Percentiles rank a stretch among this genome's conserved stretches.
Evolutionary conservation across 2,329 filamentous ascomycete species (phyloP).

Genomic region (Metarhizium humberi): DNA sequence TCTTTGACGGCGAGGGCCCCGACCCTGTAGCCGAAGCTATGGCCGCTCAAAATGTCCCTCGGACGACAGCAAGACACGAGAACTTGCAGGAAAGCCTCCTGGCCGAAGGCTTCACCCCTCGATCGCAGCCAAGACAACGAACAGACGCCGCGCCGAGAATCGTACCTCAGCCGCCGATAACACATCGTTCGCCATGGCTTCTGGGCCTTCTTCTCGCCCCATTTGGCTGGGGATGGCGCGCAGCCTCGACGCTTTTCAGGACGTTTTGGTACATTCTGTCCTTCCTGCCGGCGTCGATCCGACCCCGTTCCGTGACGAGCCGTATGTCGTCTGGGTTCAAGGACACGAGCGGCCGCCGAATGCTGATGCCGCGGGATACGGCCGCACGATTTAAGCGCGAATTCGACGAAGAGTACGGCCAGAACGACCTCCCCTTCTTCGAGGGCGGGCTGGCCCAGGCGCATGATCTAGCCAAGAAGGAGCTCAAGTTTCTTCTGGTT

Average conservation of each 20-base stretch:
- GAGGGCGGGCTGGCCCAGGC: constrained; percentile 90
- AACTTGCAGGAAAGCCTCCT: constrained; percentile 58
- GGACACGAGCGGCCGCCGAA: constrained; percentile 60
- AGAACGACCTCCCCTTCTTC: constrained; percentile 62
- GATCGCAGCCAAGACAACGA: constrained; percentile 16
- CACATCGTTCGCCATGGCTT: constrained; percentile 64
- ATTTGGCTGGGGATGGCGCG: constrained; percentile 66
- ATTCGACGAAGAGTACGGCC: constrained; percentile 88
- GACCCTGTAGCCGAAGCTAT: constrained; percentile 73
- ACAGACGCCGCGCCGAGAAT: constrained; percentile 73
- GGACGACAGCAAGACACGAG: constrained; percentile 56
- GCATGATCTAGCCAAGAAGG: constrained; percentile 79
- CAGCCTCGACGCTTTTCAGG: constrained; percentile 60
- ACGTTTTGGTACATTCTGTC: constrained; percentile 71
- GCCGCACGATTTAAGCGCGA: constrained; percentile 83
- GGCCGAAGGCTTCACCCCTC: constrained; percentile 15
- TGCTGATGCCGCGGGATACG: constrained; percentile 77
- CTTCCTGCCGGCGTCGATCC: constrained; percentile 62
- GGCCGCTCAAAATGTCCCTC: constrained; percentile 52
- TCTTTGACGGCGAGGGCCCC: constrained; percentile 91
- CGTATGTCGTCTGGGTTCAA: constrained; percentile 41
- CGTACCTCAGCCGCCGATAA: constrained; percentile 63
- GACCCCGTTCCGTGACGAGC: constrained; percentile 45
- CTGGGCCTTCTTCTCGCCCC: constrained; percentile 73
- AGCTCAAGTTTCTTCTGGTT: constrained; percentile 86